Evolutionary conservation across 1,284 basidiomycete species (phyloP).

Genomic region (Ceratobasidium papillatum): DNA sequence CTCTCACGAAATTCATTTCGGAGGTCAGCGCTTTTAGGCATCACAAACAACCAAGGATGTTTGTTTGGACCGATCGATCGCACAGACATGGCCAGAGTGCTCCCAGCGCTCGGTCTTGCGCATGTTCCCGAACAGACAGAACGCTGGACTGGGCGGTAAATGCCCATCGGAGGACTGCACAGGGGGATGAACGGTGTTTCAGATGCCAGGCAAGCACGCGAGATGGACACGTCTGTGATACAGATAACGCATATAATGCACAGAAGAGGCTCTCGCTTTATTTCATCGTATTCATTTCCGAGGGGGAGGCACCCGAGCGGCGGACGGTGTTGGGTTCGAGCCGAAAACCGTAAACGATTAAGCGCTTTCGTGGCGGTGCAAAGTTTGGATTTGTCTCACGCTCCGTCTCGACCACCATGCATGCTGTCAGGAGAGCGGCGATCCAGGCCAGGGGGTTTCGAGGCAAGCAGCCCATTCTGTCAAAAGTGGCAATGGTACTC

Average conservation of each 20-base stretch:
- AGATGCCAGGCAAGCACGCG: neutral
- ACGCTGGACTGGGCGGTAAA: conserved; percentile 17
- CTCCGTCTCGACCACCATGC: conserved; percentile 21
- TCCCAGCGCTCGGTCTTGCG: neutral
- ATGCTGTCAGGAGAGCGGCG: conserved; percentile 5
- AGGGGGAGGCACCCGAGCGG: neutral
- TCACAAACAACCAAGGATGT: neutral
- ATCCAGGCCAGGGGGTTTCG: neutral
- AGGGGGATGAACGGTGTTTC: conserved; percentile 12
- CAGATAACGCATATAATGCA: neutral
- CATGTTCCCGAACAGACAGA: neutral
- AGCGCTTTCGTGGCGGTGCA: conserved; percentile 34
- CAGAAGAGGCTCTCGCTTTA: neutral
- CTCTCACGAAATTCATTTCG: conserved; percentile 27
- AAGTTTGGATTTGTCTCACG: conserved; percentile 29
- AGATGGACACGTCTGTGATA: neutral
- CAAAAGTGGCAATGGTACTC: neutral
- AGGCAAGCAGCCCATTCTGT: neutral
- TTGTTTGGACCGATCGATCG: conserved; percentile 9
- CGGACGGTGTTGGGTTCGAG: neutral
- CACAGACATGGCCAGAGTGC: neutral
- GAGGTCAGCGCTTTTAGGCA: neutral
- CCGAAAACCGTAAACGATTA: neutral
- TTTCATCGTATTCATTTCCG: neutral
- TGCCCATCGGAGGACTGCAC: conserved; percentile 7